Conservation (phyloP, 768 basidiomycete genomes). For the Suillus paluster region DNA sequence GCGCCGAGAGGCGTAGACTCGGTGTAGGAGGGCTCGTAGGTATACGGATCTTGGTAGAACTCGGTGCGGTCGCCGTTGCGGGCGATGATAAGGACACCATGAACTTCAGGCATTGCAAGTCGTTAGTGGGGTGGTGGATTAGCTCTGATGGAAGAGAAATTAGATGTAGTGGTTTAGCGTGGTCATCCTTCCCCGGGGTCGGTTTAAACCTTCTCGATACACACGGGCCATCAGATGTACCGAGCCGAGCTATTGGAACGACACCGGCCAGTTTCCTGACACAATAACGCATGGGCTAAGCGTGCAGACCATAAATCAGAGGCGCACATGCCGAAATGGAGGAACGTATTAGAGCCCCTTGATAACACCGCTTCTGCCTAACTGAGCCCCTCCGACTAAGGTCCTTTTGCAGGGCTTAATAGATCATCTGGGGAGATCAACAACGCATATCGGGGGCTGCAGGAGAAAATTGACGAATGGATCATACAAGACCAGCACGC, state of each 20-base stretch:
- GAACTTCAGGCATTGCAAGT: conserved; percentile 47
- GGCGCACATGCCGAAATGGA: neutral
- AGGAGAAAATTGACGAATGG: conserved; percentile 1
- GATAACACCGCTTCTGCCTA: neutral
- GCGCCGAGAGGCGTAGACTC: conserved; percentile 81
- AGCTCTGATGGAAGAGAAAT: neutral
- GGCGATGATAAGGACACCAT: conserved; percentile 77
- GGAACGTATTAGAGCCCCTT: neutral
- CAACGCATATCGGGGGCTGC: conserved; percentile 9
- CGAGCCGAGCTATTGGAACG: neutral
- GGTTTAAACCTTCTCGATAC: neutral
- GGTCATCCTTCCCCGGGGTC: neutral
- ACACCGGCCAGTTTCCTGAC: neutral
- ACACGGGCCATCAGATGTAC: conserved; percentile 3
- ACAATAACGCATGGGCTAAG: neutral
- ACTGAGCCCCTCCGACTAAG: neutral
- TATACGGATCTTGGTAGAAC: conserved; percentile 73
- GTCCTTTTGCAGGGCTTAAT: neutral
- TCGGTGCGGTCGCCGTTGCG: conserved; percentile 76
- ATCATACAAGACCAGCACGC: conserved; percentile 3
- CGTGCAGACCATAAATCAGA: neutral
- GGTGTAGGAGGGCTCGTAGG: conserved; percentile 63
- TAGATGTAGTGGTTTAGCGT: neutral
- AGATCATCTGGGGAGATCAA: conserved; percentile 6
- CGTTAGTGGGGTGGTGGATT: neutral